These are phyloP conservation scores for Vickermania ingenoplastis DNA, from an alignment of 208 protist species.

Conservation along the genomic window DNA sequence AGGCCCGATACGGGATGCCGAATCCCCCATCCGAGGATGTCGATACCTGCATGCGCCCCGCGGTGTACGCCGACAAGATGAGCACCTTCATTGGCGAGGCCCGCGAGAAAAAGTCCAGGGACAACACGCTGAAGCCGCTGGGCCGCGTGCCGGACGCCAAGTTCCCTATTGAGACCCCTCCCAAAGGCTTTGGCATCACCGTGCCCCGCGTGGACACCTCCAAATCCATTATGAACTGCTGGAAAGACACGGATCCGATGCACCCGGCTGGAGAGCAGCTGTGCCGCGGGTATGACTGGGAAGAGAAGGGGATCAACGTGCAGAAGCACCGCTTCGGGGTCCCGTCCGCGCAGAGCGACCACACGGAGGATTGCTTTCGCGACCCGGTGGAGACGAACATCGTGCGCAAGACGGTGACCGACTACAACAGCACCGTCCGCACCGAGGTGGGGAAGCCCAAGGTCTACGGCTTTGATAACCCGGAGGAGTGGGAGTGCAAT, in stretches of 20 bases:
- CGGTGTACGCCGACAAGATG: conserved; percentile 45
- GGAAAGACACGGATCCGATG: conserved; percentile 33
- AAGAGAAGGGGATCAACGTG: conserved; percentile 53
- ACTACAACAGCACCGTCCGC: conserved; percentile 35
- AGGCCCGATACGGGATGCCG: conserved; percentile 35
- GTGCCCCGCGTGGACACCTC: conserved; percentile 35
- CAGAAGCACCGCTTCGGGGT: conserved; percentile 61
- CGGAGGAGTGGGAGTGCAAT: conserved; percentile 26
- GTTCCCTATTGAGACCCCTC: conserved; percentile 26
- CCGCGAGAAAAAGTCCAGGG: conserved; percentile 49
- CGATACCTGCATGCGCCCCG: conserved; percentile 52
- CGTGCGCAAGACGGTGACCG: conserved; percentile 49
- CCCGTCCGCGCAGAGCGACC: conserved; percentile 7
- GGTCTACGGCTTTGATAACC: conserved; percentile 53
- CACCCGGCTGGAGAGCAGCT: conserved; percentile 45
- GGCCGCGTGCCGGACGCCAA: conserved; percentile 26
- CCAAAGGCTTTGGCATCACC: conserved; percentile 51
- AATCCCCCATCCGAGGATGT: conserved; percentile 17
- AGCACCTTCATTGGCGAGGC: conserved; percentile 55
- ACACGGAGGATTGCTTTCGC: conserved; percentile 2
- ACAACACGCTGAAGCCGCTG: conserved; percentile 35
- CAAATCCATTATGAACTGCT: conserved; percentile 35
- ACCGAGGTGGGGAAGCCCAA: conserved; percentile 47
- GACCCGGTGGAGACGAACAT: conserved; percentile 19
- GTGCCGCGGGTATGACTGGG: conserved; percentile 74